Base-by-base conservation (phyloP, 768 basidiomycete genomes). In the Obba rivulosa region DNA sequence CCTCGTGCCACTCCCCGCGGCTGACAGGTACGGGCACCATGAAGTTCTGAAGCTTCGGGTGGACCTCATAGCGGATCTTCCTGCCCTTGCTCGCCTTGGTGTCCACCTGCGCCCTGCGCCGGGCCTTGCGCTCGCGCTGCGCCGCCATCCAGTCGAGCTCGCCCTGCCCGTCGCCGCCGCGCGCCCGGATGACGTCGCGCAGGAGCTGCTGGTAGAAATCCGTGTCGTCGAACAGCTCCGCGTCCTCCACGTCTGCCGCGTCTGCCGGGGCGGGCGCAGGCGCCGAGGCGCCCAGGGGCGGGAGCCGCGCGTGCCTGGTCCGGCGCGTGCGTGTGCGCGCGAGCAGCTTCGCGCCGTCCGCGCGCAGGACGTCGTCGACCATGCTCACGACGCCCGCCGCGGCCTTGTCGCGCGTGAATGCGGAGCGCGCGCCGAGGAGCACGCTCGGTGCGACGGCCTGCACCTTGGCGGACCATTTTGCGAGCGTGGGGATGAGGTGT, bases 391-490 rank as follows among this genome's bases (percentile, higher is more conserved):
- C 80, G 28, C 81, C 79, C 7, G 50, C 24, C 18, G 42, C 35
- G 23, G 34, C 47, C 46, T 54, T 46, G 38, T 41, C 50, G 20
- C 69, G 60, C 37, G 75, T 76, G 65, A 92, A 91, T 5, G 85
- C 70, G 48, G 80, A 82, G n/a, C 79, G 78, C 55, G 80, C 85
- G 11, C 77, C 79, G 4, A 83, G 72, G 11, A 89, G 78, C 36
- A 76, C 83, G 7, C 85, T 82, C 10, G 92, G 85, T 2, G 92
- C 80, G 4, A 96, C 93, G 1, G 94, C 89, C 59, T 93, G 89
- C 34, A 98, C 87, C 70, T 98, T 99, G 21, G 85, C 75, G 9
- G 92, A 96, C 96, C 96, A 99, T 66, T 98, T 98, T 34, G 77
- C 72, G 21, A 99, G 75, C 1, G 89, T 93, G 51, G 83, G 80